Conservation (phyloP, 164 flowering plant genomes). For the Annona cherimola region DNA sequence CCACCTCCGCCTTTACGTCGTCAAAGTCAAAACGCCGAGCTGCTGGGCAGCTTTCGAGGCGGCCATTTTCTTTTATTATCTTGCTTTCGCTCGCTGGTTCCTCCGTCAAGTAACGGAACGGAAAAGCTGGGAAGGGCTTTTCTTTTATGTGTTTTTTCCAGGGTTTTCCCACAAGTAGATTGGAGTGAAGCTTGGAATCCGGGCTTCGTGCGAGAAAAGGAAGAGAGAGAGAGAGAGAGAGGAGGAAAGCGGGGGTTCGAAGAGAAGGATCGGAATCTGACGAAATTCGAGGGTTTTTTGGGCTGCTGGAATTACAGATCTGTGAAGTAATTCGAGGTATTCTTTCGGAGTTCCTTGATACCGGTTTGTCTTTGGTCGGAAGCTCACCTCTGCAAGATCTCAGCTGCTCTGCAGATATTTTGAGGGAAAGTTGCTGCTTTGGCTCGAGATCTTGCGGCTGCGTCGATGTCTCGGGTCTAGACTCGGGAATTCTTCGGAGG, state of each 20-base stretch:
- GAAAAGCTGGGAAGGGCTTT: neutral
- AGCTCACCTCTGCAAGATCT: neutral
- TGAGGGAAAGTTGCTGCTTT: neutral
- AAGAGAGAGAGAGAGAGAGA: neutral
- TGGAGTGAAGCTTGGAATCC: slow-evolving; percentile 18
- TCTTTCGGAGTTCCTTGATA: neutral
- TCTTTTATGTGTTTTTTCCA: neutral
- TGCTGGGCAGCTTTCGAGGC: neutral
- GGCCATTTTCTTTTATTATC: neutral
- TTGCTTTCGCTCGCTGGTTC: neutral
- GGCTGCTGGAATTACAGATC: neutral
- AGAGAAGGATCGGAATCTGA: slow-evolving; percentile 7
- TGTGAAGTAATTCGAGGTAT: neutral
- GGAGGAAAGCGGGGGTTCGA: slow-evolving; percentile 10
- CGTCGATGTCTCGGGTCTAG: neutral
- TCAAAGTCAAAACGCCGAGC: slow-evolving; percentile 2
- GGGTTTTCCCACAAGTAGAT: slow-evolving; percentile 10
- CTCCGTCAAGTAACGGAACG: slow-evolving; percentile 4
- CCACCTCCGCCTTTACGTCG: neutral
- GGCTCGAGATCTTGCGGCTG: neutral
- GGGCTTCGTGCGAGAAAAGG: slow-evolving; percentile 2
- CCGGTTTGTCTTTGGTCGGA: neutral
- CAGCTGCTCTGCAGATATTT: neutral
- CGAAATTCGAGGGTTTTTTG: neutral
- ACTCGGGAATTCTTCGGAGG: neutral